These are phyloP conservation scores for Candida quercuum DNA, from an alignment of 805 yeast species.

Conservation along the genomic window DNA sequence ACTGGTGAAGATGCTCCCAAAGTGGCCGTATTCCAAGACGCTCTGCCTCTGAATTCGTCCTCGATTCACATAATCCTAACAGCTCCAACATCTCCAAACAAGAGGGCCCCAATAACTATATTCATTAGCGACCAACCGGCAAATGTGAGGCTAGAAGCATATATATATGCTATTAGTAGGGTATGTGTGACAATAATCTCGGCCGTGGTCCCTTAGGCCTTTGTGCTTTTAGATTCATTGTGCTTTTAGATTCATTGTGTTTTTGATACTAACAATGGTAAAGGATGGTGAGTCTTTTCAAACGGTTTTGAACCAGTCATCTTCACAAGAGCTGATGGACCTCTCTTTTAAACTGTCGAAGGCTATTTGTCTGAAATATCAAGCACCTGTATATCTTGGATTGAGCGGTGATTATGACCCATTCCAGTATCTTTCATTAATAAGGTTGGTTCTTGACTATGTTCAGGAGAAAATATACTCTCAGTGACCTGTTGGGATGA, in stretches of 20 bases:
- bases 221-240: no score
- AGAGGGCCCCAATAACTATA: constrained; percentile 30
- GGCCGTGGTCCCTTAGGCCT: no score
- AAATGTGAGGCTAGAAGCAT: constrained; percentile 32
- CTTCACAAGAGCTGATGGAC: constrained; percentile 36
- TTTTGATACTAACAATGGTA: constrained; percentile 1
- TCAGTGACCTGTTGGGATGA: background rate
- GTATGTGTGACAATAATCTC: constrained; percentile 13
- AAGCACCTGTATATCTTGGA: constrained; percentile 40
- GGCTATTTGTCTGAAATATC: constrained; percentile 34
- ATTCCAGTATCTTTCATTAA: constrained; percentile 27
- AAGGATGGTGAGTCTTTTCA: constrained; percentile 29
- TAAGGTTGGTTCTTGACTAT: constrained; percentile 24
- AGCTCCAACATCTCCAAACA: constrained; percentile 1
- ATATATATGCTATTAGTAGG: constrained; percentile 37
- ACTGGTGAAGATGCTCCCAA: background rate
- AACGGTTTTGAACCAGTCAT: constrained; percentile 35
- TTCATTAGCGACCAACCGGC: constrained; percentile 30
- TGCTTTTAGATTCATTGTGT: no score
- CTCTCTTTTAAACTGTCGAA: constrained; percentile 37
- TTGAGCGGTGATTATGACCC: constrained; percentile 34
- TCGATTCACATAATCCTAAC: background rate
- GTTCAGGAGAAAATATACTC: constrained; percentile 21
- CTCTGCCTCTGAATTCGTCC: background rate
- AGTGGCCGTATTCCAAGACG: background rate